phyloP scores from a whole-genome alignment of 148 eudicot species.

The Selenicereus undatus region DNA sequence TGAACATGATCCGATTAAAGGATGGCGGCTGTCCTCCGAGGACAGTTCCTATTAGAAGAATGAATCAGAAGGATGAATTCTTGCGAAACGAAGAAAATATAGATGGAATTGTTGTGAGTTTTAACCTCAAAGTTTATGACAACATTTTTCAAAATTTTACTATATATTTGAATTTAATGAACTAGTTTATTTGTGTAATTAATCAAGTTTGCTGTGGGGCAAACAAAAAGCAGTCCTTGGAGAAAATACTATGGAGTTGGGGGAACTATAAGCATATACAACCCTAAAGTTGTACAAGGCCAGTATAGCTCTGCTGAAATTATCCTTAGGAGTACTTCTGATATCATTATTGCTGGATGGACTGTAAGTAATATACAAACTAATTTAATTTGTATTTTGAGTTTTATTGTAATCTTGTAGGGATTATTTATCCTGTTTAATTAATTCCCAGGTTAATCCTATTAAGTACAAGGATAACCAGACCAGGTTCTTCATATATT shows the following conservation, averaged over 20 bases:
- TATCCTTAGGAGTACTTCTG: conserved; percentile 17
- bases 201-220: conserved; percentile 15
- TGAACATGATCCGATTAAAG: conserved; percentile 18
- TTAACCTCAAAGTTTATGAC: background rate
- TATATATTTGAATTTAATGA: background rate
- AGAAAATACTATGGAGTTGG: conserved; percentile 23
- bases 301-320: conserved; percentile 27
- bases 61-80: background rate
- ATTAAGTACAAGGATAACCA: conserved; percentile 11
- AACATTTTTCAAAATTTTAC: too few relatives aligned
- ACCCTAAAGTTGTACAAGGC: conserved; percentile 15
- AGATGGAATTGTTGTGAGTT: conserved; percentile 17
- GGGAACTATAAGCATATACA: conserved; percentile 12
- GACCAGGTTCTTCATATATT: conserved; percentile 21
- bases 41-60: conserved; percentile 20
- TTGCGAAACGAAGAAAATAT: background rate
- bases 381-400: too few relatives aligned
- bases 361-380: conserved; percentile 11
- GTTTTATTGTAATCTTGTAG: too few relatives aligned
- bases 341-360: conserved; percentile 22
- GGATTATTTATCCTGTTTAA: too few relatives aligned
- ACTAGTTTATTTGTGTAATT: background rate
- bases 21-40: background rate
- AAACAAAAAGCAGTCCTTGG: conserved; percentile 14
- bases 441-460: conserved; percentile 20